Base-by-base conservation (phyloP, 2,329 filamentous ascomycete genomes). In the Sarocladium kiliense region DNA sequence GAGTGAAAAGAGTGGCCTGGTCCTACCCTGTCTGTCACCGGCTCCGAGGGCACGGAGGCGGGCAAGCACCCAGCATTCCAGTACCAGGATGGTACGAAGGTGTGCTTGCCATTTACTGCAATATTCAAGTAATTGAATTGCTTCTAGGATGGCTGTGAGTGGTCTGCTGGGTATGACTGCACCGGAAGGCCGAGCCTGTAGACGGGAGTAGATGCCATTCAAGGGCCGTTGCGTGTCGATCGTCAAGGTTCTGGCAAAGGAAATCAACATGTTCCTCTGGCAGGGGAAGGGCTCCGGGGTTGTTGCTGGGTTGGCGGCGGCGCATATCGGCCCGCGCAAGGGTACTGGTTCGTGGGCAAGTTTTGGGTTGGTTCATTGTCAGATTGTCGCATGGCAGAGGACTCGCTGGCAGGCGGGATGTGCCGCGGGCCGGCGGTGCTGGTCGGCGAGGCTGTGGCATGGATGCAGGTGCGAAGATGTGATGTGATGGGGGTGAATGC, bases 31-130 rank as follows among this genome's bases (percentile, higher is more conserved):
- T n/a, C 47, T 36, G 30, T 51, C 26, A 51, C 47, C 47, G 30
- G 47, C 47, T 34, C 47, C 47, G 47, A 51, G 47, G 30, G 30
- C 47, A 23, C 30, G 47, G 47, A 36, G 47, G 27, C 47, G 47
- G 47, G 47, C 27, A 23, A 36, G 30, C 41, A 47, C 27, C 44
- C 12, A 47, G 44, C 44, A 47, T 47, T 47, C 44, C 44, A 47
- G 30, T 36, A 5, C 44, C 9, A 41, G 37, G 41, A 5, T 21
- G 12, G 19, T 6, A 45, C 10, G 10, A 3, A 49, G 21, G 39
- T 10, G 39, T 44, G 19, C 39, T 23, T 32, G n/a, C n/a, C n/a
- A n/a, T n/a, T n/a, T n/a, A n/a, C n/a, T n/a, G n/a, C n/a, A n/a
- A n/a, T n/a, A n/a, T n/a, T n/a, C n/a, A n/a, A n/a, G n/a, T n/a